These are phyloP conservation scores for Tolypocladium tundrense DNA, from an alignment of 2,329 filamentous ascomycete species.

Conservation along the genomic window DNA sequence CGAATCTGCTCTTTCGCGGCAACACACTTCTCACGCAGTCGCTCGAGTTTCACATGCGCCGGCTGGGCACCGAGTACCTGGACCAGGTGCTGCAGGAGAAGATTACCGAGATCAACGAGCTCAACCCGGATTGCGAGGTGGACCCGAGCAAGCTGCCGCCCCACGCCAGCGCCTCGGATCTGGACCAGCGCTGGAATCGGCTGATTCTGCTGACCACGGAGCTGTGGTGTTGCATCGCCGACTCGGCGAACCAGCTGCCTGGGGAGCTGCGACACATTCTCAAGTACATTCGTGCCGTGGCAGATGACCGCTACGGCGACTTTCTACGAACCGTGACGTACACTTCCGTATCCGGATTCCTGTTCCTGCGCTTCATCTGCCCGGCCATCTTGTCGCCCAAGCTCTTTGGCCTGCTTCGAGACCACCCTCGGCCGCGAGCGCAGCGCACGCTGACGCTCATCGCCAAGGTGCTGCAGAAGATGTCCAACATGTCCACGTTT, in stretches of 20 bases:
- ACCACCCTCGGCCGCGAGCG: conserved; percentile 72
- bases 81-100: conserved; percentile 81
- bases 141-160: conserved; percentile 66
- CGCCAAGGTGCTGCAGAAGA: conserved; percentile 81
- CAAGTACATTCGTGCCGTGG: conserved; percentile 83
- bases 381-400: conserved; percentile 95
- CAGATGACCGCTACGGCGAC: conserved; percentile 89
- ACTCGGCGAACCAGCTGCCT: conserved; percentile 66
- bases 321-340: conserved; percentile 84
- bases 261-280: conserved; percentile 76
- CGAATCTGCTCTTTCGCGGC: conserved; percentile 88
- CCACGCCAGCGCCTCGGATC: conserved; percentile 47
- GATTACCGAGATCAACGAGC: conserved; percentile 78
- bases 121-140: conserved; percentile 88
- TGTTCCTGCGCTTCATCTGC: conserved; percentile 92
- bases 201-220: conserved; percentile 69
- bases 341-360: conserved; percentile 87
- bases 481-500: conserved; percentile 85
- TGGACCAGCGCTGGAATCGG: conserved; percentile 74
- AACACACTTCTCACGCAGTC: conserved; percentile 92
- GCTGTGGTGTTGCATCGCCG: conserved; percentile 74
- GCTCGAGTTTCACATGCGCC: conserved; percentile 90
- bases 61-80: conserved; percentile 85
- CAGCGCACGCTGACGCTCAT: conserved; percentile 86
- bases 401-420: conserved; percentile 73